Percentiles rank a stretch among this genome's conserved stretches.
These are phyloP conservation scores for Aspergillus avenaceus DNA, from an alignment of 495 filamentous ascomycete genomes.

Conservation along the genomic window DNA sequence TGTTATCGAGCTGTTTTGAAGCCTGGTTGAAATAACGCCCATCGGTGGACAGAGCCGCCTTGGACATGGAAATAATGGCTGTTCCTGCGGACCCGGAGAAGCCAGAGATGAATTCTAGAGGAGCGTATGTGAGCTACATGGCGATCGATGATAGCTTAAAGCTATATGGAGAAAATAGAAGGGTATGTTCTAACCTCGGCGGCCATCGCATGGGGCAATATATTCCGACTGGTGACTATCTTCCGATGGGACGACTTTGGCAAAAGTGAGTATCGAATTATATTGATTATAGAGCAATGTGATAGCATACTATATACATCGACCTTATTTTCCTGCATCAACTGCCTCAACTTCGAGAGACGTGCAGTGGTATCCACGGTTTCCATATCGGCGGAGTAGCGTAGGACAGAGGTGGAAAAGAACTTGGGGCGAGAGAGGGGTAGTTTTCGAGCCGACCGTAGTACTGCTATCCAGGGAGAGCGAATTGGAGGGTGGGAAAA, in stretches of 20 bases:
- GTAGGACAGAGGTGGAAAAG: slow-evolving; percentile 35
- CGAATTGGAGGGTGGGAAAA: slow-evolving; percentile 33
- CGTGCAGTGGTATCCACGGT: slow-evolving; percentile 78
- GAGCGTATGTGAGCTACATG: slow-evolving; percentile 16
- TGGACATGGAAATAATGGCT: slow-evolving; percentile 79
- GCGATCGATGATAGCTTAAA: background rate
- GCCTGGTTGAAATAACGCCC: slow-evolving; percentile 99
- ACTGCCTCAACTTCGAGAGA: slow-evolving; percentile 67
- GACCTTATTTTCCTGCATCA: slow-evolving; percentile 85
- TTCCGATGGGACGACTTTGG: slow-evolving; percentile 91
- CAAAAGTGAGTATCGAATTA: slow-evolving; percentile 13
- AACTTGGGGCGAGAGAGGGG: slow-evolving; percentile 26
- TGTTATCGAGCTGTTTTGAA: slow-evolving; percentile 81
- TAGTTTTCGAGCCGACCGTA: slow-evolving; percentile 28
- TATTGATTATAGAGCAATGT: slow-evolving; percentile 1
- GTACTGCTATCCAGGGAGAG: slow-evolving; percentile 28
- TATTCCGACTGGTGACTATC: slow-evolving; percentile 98
- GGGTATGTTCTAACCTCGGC: slow-evolving; percentile 58
- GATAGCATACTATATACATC: slow-evolving; percentile 84
- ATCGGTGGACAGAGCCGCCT: slow-evolving; percentile 90
- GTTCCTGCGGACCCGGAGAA: slow-evolving; percentile 96
- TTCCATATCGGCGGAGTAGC: slow-evolving; percentile 64
- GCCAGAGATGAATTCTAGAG: slow-evolving; percentile 76
- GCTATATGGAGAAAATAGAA: background rate
- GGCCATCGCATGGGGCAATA: slow-evolving; percentile 88